A percentile compares a stretch with the other conserved stretches of the same genome.
phyloP scores from a whole-genome alignment of 768 basidiomycete species.

The Podaxis sp. region DNA sequence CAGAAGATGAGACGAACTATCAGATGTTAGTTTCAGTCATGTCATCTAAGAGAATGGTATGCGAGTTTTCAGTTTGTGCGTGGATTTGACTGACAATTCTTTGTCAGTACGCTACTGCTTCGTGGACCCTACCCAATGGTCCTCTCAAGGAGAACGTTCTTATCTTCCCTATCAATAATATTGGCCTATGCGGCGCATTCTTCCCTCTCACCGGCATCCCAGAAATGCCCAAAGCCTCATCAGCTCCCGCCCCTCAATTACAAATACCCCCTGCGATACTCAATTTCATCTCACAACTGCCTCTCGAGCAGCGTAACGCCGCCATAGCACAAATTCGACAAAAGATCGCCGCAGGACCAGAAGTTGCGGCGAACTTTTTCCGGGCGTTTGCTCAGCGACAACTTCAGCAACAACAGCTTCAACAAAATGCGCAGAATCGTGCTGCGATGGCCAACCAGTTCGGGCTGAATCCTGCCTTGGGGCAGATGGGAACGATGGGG shows the following conservation, averaged over 20 bases:
- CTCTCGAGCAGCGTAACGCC: slow-evolving; percentile 26
- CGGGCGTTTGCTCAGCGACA: slow-evolving; percentile 20
- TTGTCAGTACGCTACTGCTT: slow-evolving; percentile 47
- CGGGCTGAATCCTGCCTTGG: neutral
- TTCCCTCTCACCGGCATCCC: slow-evolving; percentile 56
- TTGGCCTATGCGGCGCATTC: slow-evolving; percentile 42
- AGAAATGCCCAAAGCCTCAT: slow-evolving; percentile 38
- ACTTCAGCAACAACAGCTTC: slow-evolving; percentile 26
- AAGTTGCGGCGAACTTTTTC: slow-evolving; percentile 8
- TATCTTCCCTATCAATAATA: slow-evolving; percentile 39
- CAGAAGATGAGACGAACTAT: slow-evolving; percentile 35
- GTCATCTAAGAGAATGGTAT: slow-evolving; percentile 42
- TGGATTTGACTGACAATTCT: neutral
- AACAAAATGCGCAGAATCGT: slow-evolving; percentile 21
- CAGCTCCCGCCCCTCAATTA: neutral
- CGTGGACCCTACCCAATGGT: slow-evolving; percentile 49
- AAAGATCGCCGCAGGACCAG: slow-evolving; percentile 13
- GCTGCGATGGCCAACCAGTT: slow-evolving; percentile 13
- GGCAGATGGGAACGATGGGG: slow-evolving; percentile 1
- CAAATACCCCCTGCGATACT: slow-evolving; percentile 20
- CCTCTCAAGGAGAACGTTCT: slow-evolving; percentile 44
- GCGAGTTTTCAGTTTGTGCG: slow-evolving; percentile 21
- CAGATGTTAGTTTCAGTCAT: slow-evolving; percentile 42
- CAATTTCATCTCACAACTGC: slow-evolving; percentile 24
- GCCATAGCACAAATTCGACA: slow-evolving; percentile 21